Evolutionary conservation across 2,329 filamentous ascomycete species (phyloP).

Genomic region (Pyricularia pennisetigena): DNA sequence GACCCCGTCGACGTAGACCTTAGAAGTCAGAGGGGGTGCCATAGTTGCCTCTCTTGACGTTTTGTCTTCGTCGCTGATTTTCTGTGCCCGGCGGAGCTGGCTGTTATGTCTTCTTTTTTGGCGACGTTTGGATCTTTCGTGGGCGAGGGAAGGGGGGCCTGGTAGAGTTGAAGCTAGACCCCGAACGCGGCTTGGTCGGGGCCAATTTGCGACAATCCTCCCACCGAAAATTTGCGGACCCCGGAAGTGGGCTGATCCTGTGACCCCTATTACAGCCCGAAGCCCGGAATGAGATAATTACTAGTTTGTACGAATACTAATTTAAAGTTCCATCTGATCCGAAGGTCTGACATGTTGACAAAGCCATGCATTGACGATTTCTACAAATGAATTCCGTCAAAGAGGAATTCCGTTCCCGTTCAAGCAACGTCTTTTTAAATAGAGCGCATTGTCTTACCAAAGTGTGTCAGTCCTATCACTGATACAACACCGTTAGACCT

Average conservation of each 20-base stretch:
- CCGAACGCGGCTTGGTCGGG: not conserved
- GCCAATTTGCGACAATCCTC: not conserved
- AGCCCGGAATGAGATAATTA: not conserved
- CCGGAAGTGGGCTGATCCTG: not conserved
- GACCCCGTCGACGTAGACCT: conserved; percentile 65
- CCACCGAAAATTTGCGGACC: not conserved
- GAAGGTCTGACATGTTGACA: not conserved
- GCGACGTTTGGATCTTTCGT: not conserved
- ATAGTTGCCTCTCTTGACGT: conserved; percentile 17
- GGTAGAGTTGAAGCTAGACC: not conserved
- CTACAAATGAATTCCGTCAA: too few relatives aligned
- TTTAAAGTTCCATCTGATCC: not conserved
- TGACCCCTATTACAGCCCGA: not conserved
- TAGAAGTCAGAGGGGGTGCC: conserved; percentile 37
- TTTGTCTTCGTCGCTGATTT: not conserved
- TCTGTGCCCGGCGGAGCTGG: not conserved
- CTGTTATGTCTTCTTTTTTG: not conserved
- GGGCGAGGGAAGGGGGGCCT: not conserved
- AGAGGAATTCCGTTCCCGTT: too few relatives aligned
- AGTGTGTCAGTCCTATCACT: not conserved
- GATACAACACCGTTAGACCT: too few relatives aligned
- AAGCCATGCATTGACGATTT: too few relatives aligned
- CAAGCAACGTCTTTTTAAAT: not conserved
- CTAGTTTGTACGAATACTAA: not conserved
- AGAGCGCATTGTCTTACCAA: not conserved